Evolutionary conservation across 2,329 filamentous ascomycete species (phyloP).

Genomic region (Monosporascus sp.): DNA sequence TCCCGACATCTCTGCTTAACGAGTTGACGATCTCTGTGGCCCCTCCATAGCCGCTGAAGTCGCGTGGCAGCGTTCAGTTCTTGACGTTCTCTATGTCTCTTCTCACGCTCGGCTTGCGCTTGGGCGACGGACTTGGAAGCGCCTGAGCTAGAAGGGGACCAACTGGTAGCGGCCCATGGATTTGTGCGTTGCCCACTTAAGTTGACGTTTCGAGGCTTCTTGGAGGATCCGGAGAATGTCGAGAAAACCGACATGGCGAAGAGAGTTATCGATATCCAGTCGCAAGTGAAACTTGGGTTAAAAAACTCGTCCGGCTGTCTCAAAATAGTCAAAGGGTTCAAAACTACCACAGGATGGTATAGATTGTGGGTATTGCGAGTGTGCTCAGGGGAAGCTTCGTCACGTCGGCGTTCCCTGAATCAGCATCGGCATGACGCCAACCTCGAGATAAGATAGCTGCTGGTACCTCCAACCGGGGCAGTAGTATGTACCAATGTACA

Average conservation of each 20-base stretch:
- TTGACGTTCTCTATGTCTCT: conserved; percentile 75
- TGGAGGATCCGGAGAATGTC: conserved; percentile 83
- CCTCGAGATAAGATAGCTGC: neutral
- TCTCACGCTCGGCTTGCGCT: conserved; percentile 78
- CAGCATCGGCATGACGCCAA: neutral
- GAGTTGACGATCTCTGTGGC: conserved; percentile 56
- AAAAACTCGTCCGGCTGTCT: neutral
- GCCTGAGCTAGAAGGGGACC: conserved; percentile 53
- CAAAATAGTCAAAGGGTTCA: neutral
- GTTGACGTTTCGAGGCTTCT: conserved; percentile 86
- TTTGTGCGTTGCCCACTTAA: conserved; percentile 76
- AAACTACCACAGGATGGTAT: neutral
- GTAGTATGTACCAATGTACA: too few relatives aligned
- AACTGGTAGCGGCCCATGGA: conserved; percentile 64
- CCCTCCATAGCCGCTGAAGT: conserved; percentile 80
- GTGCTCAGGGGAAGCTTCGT: neutral
- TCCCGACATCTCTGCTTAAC: conserved; percentile 53
- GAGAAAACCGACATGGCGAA: conserved; percentile 62
- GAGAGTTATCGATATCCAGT: neutral
- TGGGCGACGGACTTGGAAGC: conserved; percentile 74
- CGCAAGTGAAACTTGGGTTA: conserved; percentile 1
- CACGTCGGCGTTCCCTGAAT: neutral
- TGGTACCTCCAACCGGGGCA: too few relatives aligned
- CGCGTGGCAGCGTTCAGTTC: conserved; percentile 65
- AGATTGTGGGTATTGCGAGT: neutral